Evolutionary conservation across 2,329 filamentous ascomycete genomes (phyloP).

Genomic region (Apiospora arundinis): DNA sequence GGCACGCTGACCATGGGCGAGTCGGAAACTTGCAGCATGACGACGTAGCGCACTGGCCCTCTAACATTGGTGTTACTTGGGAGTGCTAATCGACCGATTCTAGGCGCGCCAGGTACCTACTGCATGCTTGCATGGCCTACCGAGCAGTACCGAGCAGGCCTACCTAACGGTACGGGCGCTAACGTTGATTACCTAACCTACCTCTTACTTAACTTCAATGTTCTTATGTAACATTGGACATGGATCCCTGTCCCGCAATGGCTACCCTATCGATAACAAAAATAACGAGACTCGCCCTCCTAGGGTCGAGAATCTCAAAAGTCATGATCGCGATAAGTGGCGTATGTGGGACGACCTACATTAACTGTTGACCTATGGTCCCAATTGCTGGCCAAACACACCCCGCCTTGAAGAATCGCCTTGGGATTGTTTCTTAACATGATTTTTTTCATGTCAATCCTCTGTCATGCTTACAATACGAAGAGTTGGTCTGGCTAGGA

Average conservation of each 20-base stretch:
- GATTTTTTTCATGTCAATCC: slow-evolving; percentile 28
- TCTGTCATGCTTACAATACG: slow-evolving; percentile 38
- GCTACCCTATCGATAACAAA: neutral
- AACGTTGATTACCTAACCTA: too few species aligned
- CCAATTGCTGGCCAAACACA: neutral
- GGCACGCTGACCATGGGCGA: neutral
- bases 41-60: slow-evolving; percentile 12
- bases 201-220: too few species aligned
- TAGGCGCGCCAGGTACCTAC: neutral
- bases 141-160: too few species aligned
- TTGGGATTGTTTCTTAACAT: slow-evolving; percentile 30
- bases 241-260: neutral
- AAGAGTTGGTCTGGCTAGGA: slow-evolving; percentile 34
- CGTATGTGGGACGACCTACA: neutral
- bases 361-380: too few species aligned
- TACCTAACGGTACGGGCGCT: neutral
- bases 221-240: too few species aligned
- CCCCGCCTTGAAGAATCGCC: neutral
- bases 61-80: neutral
- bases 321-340: slow-evolving; percentile 16
- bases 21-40: slow-evolving; percentile 4
- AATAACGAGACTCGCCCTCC: neutral
- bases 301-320: slow-evolving; percentile 2
- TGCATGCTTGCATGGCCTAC: neutral
- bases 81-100: neutral